Conservation (phyloP, 73 alveolate species). For the Paramecium primaurelia region DNA sequence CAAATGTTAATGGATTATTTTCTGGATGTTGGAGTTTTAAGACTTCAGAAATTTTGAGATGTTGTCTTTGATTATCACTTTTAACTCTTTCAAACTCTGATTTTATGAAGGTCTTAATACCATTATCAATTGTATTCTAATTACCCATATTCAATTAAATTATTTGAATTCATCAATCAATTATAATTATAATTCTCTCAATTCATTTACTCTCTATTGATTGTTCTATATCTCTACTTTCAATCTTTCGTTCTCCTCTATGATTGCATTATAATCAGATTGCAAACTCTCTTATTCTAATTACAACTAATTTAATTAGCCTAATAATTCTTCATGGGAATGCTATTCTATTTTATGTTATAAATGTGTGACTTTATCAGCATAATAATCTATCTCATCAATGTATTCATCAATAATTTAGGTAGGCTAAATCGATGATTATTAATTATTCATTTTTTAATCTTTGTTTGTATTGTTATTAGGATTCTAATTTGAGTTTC, state of each 20-base stretch:
- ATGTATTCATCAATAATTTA: neutral
- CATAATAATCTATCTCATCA: neutral
- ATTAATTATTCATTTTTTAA: too few species aligned
- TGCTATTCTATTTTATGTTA: neutral
- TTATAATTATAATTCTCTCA: conserved; percentile 25
- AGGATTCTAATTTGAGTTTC: neutral
- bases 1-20: conserved; percentile 79
- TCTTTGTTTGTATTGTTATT: neutral
- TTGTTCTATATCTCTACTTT: neutral
- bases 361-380: neutral
- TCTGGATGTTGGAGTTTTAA: conserved; percentile 74
- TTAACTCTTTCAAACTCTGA: conserved; percentile 67
- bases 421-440: neutral
- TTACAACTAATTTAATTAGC: neutral
- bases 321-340: neutral
- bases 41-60: conserved; percentile 65
- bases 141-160: conserved; percentile 36
- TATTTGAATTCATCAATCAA: conserved; percentile 15
- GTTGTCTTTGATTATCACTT: conserved; percentile 65
- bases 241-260: neutral
- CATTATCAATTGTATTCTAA: conserved; percentile 8
- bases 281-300: neutral
- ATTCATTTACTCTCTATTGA: conserved; percentile 4
- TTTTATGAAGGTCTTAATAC: neutral
- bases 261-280: neutral